Evolutionary conservation across 2,329 filamentous ascomycete genomes (phyloP).

Genomic region (Exophiala bonariae): DNA sequence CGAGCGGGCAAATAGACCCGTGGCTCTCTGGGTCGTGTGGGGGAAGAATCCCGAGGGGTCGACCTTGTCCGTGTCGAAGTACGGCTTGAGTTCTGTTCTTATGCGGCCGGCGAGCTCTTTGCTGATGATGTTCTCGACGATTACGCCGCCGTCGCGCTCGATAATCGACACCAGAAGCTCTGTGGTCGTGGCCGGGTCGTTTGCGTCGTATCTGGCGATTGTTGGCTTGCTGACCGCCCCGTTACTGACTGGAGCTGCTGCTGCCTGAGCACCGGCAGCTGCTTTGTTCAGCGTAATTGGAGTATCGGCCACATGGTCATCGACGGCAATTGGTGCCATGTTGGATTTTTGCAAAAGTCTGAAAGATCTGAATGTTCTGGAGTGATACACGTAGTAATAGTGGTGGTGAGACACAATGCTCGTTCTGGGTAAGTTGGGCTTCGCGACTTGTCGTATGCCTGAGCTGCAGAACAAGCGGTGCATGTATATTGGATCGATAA

Average conservation of each 20-base stretch:
- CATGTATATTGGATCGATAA: neutral
- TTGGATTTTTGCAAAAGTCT: neutral
- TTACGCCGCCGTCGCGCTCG: constrained; percentile 23
- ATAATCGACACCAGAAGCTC: constrained; percentile 16
- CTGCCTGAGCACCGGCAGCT: too few species aligned
- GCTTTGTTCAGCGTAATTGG: neutral
- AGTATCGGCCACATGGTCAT: too few species aligned
- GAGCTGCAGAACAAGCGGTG: neutral
- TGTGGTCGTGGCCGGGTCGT: constrained; percentile 18
- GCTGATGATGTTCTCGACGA: constrained; percentile 26
- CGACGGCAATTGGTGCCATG: constrained; percentile 21
- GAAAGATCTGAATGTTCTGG: neutral
- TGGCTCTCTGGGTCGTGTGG: constrained; percentile 33
- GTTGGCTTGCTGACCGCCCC: constrained; percentile 1
- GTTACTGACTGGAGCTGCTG: neutral
- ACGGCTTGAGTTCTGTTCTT: constrained; percentile 28
- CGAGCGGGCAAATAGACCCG: constrained; percentile 40
- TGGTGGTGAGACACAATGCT: neutral
- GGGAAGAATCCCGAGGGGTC: constrained; percentile 30
- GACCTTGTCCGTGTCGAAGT: constrained; percentile 26
- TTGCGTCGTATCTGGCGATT: constrained; percentile 19
- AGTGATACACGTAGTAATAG: constrained; percentile 2
- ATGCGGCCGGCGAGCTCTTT: constrained; percentile 20
- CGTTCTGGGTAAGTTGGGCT: too few species aligned
- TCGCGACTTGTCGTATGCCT: too few species aligned